Conservation (phyloP, 345 rosid genomes). For the Clarkia xantiana region DNA sequence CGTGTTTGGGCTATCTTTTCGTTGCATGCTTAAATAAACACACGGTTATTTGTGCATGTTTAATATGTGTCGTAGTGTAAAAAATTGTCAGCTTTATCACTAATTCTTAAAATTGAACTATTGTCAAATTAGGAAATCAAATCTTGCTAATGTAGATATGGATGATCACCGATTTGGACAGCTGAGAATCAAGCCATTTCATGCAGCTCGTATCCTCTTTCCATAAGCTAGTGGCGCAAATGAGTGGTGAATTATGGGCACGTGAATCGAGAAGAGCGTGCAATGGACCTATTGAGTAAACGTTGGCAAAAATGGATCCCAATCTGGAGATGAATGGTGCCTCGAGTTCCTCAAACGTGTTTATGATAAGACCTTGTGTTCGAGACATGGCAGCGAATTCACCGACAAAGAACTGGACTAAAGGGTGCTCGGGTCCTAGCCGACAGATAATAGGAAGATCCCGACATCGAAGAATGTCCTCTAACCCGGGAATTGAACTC, state of each 20-base stretch:
- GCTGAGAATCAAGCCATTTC: conserved; percentile 4
- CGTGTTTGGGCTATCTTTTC: too few species aligned
- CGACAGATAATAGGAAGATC: conserved; percentile 11
- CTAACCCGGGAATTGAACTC: conserved; percentile 9
- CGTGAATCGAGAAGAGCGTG: neutral
- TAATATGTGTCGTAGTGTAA: too few species aligned
- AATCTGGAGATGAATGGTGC: neutral
- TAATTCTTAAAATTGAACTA: too few species aligned
- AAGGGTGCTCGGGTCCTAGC: neutral
- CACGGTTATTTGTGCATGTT: too few species aligned
- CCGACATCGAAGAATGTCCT: conserved; percentile 7
- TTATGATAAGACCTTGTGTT: conserved; percentile 6
- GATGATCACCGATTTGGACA: conserved; percentile 2
- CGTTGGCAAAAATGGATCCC: neutral
- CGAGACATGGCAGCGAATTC: conserved; percentile 5
- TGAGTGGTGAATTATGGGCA: neutral
- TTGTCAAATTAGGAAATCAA: too few species aligned
- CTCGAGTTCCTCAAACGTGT: conserved; percentile 8
- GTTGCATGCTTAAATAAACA: too few species aligned
- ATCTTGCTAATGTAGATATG: neutral
- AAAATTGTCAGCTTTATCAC: too few species aligned
- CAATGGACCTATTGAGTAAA: conserved; percentile 7
- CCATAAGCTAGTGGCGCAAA: neutral
- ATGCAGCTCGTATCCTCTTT: conserved; percentile 5
- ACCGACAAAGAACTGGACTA: neutral